phyloP scores from a whole-genome alignment of 495 filamentous ascomycete genomes.

The Sordaria brevicollis region DNA sequence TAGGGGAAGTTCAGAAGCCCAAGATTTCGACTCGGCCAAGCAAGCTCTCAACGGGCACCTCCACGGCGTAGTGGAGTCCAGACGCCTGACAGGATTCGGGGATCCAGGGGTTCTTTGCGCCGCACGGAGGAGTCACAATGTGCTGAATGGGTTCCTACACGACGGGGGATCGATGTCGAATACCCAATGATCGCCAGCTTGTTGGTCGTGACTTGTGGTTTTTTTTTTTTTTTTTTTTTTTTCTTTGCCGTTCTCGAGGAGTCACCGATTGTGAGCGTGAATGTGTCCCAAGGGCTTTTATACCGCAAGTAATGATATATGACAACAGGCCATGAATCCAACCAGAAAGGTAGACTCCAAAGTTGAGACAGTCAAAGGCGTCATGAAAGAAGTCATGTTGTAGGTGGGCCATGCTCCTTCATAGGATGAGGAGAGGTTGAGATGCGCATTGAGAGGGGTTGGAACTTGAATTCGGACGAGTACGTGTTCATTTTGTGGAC shows the following conservation, averaged over 20 bases:
- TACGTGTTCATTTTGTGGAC: neutral
- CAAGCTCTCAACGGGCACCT: neutral
- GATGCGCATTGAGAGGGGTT: too few relatives aligned
- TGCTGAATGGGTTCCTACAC: neutral
- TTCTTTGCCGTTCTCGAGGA: neutral
- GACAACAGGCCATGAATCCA: neutral
- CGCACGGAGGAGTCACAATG: neutral
- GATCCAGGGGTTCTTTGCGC: neutral
- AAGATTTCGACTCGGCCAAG: neutral
- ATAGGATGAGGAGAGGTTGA: too few relatives aligned
- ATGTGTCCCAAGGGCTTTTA: neutral
- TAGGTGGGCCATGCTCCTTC: too few relatives aligned
- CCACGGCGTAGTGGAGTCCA: neutral
- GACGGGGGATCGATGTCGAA: neutral
- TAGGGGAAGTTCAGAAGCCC: neutral
- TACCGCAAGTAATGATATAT: neutral
- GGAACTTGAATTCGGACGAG: neutral
- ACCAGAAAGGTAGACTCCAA: neutral
- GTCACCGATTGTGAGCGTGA: neutral
- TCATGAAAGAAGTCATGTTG: neutral
- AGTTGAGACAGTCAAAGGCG: neutral
- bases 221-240: neutral
- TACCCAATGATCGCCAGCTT: neutral
- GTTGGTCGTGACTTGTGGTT: neutral
- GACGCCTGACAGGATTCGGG: neutral